A percentile compares a stretch with the other conserved stretches of the same genome.
Conservation (phyloP, 352 stramenopile genomes). For the Phytopythium ostracodes region DNA sequence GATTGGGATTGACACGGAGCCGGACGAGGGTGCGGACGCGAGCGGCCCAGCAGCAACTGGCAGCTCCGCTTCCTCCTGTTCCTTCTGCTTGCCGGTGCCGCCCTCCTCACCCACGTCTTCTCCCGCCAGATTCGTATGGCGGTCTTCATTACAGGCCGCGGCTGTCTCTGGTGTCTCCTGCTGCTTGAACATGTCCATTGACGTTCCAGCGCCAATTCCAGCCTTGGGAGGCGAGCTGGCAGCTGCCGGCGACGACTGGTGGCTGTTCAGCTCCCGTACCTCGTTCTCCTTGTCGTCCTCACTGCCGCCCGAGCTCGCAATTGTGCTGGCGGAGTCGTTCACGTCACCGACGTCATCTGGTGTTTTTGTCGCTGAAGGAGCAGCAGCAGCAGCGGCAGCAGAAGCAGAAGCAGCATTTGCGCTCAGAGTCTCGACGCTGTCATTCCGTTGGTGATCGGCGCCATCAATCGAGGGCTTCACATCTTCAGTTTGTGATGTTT, state of each 20-base stretch:
- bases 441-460: background rate
- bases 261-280: background rate
- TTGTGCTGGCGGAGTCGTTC: slow-evolving; percentile 8
- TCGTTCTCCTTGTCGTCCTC: slow-evolving; percentile 45
- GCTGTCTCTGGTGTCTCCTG: background rate
- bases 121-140: background rate
- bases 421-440: background rate
- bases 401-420: background rate
- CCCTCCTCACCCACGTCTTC: background rate
- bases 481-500: background rate
- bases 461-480: background rate
- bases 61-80: background rate
- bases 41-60: background rate
- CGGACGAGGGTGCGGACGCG: background rate
- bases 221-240: background rate
- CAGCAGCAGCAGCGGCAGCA: background rate
- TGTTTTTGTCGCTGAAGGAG: background rate
- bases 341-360: slow-evolving; percentile 6
- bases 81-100: background rate
- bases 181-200: slow-evolving; percentile 1
- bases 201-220: background rate
- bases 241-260: background rate
- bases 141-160: background rate
- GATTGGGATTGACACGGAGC: background rate
- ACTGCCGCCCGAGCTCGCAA: slow-evolving; percentile 15